phyloP scores from a whole-genome alignment of 352 stramenopile genomes.

The Globisporangium alternatum region DNA sequence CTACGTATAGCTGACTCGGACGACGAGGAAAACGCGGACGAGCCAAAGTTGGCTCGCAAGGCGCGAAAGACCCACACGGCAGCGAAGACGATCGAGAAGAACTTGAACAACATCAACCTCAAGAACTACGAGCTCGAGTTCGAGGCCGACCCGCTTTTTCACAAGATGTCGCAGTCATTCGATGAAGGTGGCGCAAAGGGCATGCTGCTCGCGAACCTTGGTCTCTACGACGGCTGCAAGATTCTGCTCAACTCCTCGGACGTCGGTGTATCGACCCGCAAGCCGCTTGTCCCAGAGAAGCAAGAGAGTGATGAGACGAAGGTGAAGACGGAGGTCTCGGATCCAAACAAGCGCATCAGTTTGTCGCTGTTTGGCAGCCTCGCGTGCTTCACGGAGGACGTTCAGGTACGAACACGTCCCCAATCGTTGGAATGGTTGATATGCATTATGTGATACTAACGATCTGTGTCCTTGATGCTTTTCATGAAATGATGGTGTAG shows the following conservation, averaged over 20 bases:
- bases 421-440: neutral
- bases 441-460: neutral
- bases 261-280: constrained; percentile 59
- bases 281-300: constrained; percentile 17
- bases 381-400: constrained; percentile 50
- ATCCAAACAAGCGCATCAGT: constrained; percentile 36
- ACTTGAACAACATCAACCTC: constrained; percentile 85
- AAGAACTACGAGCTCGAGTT: constrained; percentile 87
- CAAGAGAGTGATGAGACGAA: constrained; percentile 21
- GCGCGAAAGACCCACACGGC: constrained; percentile 39
- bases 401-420: constrained; percentile 32
- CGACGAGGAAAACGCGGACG: constrained; percentile 27
- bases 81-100: constrained; percentile 82
- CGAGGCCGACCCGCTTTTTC: constrained; percentile 89
- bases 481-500: constrained; percentile 13
- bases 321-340: constrained; percentile 19
- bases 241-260: constrained; percentile 81
- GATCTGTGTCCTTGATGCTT: neutral
- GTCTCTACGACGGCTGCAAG: constrained; percentile 86
- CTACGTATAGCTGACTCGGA: constrained; percentile 18
- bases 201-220: constrained; percentile 92
- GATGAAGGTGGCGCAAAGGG: constrained; percentile 91
- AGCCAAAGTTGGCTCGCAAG: constrained; percentile 35
- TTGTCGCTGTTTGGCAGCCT: constrained; percentile 47
- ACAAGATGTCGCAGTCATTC: constrained; percentile 92